Percentiles rank a stretch among this genome's conserved stretches.
phyloP scores from a whole-genome alignment of 1,284 basidiomycete species.

The Cutaneotrichosporon cavernicola region DNA sequence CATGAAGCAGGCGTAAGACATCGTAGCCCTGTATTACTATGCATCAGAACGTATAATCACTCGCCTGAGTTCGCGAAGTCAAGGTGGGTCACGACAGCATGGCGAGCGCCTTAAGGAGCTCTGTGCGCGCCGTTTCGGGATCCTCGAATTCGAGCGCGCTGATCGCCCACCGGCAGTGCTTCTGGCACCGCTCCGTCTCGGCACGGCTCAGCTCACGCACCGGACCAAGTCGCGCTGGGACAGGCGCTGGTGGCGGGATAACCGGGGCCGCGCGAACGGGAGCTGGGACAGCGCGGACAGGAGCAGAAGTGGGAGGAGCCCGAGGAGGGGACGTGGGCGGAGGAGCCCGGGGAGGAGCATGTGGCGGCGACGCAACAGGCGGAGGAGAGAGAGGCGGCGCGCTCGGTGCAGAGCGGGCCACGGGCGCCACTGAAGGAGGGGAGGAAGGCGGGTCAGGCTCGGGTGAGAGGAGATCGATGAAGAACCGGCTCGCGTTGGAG shows the following conservation, averaged over 20 bases:
- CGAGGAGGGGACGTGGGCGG: neutral
- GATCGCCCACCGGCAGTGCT: slow-evolving; percentile 85
- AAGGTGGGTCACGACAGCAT: slow-evolving; percentile 53
- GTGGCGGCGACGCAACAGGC: neutral
- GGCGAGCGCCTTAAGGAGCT: slow-evolving; percentile 70
- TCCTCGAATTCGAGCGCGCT: slow-evolving; percentile 92
- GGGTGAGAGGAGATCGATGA: slow-evolving; percentile 4
- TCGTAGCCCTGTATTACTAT: neutral
- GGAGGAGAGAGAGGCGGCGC: neutral
- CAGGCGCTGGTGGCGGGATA: neutral
- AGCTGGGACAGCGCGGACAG: too few relatives aligned
- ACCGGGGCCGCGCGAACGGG: neutral
- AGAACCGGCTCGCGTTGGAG: neutral
- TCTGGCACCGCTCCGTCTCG: slow-evolving; percentile 71
- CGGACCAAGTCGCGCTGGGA: slow-evolving; percentile 17
- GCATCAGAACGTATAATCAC: neutral
- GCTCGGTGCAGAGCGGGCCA: neutral
- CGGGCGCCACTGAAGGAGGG: slow-evolving; percentile 13
- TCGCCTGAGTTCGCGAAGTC: too few relatives aligned
- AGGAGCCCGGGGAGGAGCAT: neutral
- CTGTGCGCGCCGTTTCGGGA: slow-evolving; percentile 72
- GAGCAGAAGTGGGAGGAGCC: neutral
- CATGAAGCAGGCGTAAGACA: neutral
- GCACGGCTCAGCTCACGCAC: slow-evolving; percentile 30
- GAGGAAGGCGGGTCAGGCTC: slow-evolving; percentile 25